These are phyloP conservation scores for Diplodia sapinea DNA, from an alignment of 2,329 filamentous ascomycete species.

Conservation along the genomic window DNA sequence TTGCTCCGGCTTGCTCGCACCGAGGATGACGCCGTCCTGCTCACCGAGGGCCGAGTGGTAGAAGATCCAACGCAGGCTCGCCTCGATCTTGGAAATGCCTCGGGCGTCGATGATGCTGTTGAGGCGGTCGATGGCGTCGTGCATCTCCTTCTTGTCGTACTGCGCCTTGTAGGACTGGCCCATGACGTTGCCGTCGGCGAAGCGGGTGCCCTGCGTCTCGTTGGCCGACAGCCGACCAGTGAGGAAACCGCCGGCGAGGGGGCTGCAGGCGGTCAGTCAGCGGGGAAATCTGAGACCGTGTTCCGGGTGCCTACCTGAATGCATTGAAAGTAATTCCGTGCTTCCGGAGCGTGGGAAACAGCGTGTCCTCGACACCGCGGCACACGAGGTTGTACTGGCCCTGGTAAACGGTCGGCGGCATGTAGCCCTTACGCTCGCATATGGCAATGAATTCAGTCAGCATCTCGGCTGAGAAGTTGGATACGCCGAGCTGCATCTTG, in stretches of 20 bases:
- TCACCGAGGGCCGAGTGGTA: neutral
- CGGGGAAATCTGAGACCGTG: neutral
- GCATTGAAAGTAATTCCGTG: conserved; percentile 5
- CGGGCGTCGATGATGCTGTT: neutral
- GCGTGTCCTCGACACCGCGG: conserved; percentile 23
- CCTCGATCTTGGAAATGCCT: neutral
- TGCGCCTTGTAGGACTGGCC: neutral
- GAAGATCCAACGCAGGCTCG: neutral
- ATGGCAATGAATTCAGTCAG: conserved; percentile 43
- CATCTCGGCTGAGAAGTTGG: conserved; percentile 41
- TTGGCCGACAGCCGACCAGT: neutral
- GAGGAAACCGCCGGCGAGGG: neutral
- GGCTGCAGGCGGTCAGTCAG: neutral
- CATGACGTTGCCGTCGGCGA: neutral
- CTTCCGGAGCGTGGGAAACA: conserved; percentile 30
- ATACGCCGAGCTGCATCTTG: conserved; percentile 39
- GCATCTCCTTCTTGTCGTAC: neutral
- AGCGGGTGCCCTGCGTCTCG: neutral
- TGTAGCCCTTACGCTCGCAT: conserved; percentile 38
- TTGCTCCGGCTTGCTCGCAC: neutral
- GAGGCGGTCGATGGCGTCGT: neutral
- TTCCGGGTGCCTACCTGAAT: neutral
- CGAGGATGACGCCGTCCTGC: neutral
- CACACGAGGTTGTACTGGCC: conserved; percentile 42
- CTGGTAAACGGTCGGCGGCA: conserved; percentile 46